Evolutionary conservation across 2,329 filamentous ascomycete genomes (phyloP).

Genomic region (Apiospora koreana): DNA sequence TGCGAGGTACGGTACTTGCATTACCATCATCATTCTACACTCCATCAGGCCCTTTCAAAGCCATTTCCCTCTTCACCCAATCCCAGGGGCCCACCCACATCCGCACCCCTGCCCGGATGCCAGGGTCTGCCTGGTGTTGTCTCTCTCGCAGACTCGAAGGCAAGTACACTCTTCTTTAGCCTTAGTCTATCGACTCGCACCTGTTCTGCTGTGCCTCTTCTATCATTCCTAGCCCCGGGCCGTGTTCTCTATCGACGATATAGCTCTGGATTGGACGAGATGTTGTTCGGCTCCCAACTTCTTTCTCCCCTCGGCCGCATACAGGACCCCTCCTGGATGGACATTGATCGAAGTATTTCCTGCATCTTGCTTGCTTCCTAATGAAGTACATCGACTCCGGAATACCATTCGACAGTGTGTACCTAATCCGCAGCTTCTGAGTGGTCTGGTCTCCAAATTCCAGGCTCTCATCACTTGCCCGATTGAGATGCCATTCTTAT

Average conservation of each 20-base stretch:
- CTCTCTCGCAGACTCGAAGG: neutral
- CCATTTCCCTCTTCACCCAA: neutral
- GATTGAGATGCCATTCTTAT: slow-evolving; percentile 3
- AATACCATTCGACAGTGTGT: neutral
- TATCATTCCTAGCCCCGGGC: neutral
- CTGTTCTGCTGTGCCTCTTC: neutral
- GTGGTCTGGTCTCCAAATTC: neutral
- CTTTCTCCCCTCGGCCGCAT: neutral
- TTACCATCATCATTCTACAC: no score
- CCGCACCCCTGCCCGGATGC: neutral
- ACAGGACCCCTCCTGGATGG: neutral
- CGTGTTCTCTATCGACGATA: neutral
- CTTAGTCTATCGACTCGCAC: neutral
- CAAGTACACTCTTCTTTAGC: neutral
- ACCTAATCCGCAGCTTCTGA: neutral
- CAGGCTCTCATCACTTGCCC: neutral
- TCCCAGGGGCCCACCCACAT: neutral
- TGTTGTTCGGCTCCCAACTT: neutral
- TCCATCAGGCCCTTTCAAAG: neutral
- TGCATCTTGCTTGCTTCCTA: neutral
- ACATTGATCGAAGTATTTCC: neutral
- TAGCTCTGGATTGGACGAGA: slow-evolving; percentile 5
- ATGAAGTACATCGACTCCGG: slow-evolving; percentile 6
- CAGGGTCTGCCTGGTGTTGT: neutral
- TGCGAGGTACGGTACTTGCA: neutral